These are phyloP conservation scores for Metrosideros polymorpha DNA, from an alignment of 441 rosid genomes.

Conservation along the genomic window DNA sequence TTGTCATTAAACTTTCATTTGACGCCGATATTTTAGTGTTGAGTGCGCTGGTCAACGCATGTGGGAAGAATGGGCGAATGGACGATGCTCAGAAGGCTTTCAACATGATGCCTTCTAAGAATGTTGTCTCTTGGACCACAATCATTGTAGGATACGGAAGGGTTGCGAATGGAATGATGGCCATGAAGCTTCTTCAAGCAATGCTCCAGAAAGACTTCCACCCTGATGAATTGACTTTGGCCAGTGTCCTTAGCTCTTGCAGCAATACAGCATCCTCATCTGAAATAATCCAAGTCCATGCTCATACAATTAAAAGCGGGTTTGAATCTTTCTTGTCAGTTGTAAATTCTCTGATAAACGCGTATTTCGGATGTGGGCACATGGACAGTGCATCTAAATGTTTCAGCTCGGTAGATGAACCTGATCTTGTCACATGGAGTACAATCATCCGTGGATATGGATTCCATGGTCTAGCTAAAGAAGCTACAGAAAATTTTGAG, in stretches of 20 bases:
- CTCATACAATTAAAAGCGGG: slow-evolving; percentile 32
- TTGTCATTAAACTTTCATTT: slow-evolving; percentile 31
- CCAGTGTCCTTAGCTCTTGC: slow-evolving; percentile 45
- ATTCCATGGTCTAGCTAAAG: slow-evolving; percentile 40
- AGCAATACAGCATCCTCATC: slow-evolving; percentile 17
- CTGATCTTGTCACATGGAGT: slow-evolving; percentile 57
- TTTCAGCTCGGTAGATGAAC: slow-evolving; percentile 26
- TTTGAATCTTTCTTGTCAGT: slow-evolving; percentile 24
- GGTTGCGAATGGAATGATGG: slow-evolving; percentile 36
- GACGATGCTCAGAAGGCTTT: slow-evolving; percentile 39
- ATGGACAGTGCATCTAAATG: slow-evolving; percentile 34
- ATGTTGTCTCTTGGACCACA: slow-evolving; percentile 62
- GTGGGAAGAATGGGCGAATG: slow-evolving; percentile 33
- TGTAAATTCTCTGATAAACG: slow-evolving; percentile 42
- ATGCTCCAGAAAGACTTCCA: slow-evolving; percentile 28
- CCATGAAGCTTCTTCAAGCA: slow-evolving; percentile 33
- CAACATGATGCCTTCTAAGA: slow-evolving; percentile 38
- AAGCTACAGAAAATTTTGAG: slow-evolving; percentile 34
- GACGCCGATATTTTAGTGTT: slow-evolving; percentile 38
- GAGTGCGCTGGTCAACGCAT: slow-evolving; percentile 49
- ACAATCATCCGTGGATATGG: slow-evolving; percentile 49
- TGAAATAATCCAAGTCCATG: slow-evolving; percentile 46
- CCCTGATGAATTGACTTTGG: slow-evolving; percentile 21
- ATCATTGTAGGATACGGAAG: slow-evolving; percentile 53
- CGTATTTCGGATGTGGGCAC: slow-evolving; percentile 48